These are phyloP conservation scores for Zygosaccharomyces kombuchaensis DNA, from an alignment of 805 yeast species.

Conservation along the genomic window DNA sequence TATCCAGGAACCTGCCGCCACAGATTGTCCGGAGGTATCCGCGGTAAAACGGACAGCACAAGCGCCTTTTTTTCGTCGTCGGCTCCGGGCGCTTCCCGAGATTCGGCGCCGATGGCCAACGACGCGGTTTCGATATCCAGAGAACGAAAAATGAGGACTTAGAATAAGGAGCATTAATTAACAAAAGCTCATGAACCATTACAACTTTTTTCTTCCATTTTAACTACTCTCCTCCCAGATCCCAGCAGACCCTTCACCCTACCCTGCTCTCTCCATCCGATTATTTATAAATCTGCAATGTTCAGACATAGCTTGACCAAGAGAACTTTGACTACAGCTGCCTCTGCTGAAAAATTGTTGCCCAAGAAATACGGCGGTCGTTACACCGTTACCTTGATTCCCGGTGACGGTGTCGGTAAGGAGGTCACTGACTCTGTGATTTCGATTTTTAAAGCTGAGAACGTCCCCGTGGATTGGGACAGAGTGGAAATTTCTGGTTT, in stretches of 20 bases:
- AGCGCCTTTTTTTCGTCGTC: not conserved
- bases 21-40: too few species aligned
- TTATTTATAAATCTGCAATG: slow-evolving; percentile 21
- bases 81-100: not conserved
- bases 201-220: not conserved
- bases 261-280: not conserved
- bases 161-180: not conserved
- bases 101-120: not conserved
- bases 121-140: not conserved
- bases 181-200: not conserved
- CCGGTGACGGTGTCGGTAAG: slow-evolving; percentile 98
- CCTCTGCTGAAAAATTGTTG: slow-evolving; percentile 57
- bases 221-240: not conserved
- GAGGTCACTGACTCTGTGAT: slow-evolving; percentile 93
- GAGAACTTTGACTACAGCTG: slow-evolving; percentile 51
- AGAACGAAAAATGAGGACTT: not conserved
- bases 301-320: slow-evolving; percentile 31
- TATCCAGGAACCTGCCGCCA: too few species aligned
- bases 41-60: not conserved
- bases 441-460: slow-evolving; percentile 79
- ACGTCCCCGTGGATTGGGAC: slow-evolving; percentile 93
- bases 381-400: slow-evolving; percentile 89
- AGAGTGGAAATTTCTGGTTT: slow-evolving; percentile 63
- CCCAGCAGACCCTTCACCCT: not conserved
- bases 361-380: slow-evolving; percentile 94